Conservation (phyloP, 495 filamentous ascomycete genomes). For the Daldinia grandis region DNA sequence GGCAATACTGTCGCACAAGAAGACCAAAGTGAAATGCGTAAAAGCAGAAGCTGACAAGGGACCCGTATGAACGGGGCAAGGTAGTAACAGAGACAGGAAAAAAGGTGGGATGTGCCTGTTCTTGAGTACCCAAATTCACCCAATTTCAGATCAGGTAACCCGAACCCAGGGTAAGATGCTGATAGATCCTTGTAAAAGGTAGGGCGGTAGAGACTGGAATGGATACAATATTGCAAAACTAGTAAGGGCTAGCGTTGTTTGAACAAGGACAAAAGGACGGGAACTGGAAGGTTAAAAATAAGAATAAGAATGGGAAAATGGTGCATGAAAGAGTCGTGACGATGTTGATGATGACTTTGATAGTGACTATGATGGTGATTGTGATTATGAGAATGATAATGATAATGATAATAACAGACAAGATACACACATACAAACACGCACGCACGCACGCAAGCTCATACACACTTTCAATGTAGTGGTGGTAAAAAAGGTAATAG, state of each 20-base stretch:
- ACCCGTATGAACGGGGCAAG: slow-evolving; percentile 27
- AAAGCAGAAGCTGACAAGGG: slow-evolving; percentile 20
- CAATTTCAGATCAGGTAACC: slow-evolving; percentile 43
- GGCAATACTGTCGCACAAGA: slow-evolving; percentile 33
- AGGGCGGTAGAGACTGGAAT: slow-evolving; percentile 38
- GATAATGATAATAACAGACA: not conserved
- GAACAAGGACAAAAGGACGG: slow-evolving; percentile 2
- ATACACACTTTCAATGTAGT: slow-evolving; percentile 2
- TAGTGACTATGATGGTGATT: not conserved
- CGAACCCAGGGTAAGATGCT: slow-evolving; percentile 36
- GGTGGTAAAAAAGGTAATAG: not conserved
- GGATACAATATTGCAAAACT: slow-evolving; percentile 21
- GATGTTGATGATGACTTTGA: not conserved
- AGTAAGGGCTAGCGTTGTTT: slow-evolving; percentile 24
- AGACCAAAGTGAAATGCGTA: slow-evolving; percentile 31
- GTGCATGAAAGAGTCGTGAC: not conserved
- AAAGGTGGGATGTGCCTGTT: slow-evolving; percentile 40
- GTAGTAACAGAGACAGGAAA: slow-evolving; percentile 29
- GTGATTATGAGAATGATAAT: not conserved
- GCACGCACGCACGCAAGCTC: not conserved
- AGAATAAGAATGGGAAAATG: not conserved
- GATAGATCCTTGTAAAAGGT: slow-evolving; percentile 29
- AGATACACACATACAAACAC: slow-evolving; percentile 6
- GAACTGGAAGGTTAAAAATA: not conserved
- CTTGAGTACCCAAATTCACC: slow-evolving; percentile 31